These are phyloP conservation scores for Colletotrichum tamarilloi DNA, from an alignment of 2,329 filamentous ascomycete genomes.

Conservation along the genomic window DNA sequence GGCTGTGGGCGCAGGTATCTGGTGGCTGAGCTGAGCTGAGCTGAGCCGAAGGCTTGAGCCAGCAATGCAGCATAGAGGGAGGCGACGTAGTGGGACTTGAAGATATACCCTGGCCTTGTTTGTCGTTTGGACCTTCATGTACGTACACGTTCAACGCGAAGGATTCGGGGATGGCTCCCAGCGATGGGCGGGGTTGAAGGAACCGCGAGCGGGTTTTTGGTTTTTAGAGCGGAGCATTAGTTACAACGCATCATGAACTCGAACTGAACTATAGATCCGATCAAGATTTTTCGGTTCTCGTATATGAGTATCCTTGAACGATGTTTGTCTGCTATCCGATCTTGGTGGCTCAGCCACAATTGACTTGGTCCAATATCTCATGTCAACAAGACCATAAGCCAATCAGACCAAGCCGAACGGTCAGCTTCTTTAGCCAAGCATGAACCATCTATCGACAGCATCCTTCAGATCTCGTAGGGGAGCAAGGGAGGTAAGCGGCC, in stretches of 20 bases:
- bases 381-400: too few species aligned
- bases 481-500: too few species aligned
- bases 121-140: background rate
- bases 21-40: constrained; percentile 52
- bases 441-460: too few species aligned
- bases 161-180: background rate
- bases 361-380: background rate
- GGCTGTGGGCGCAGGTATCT: constrained; percentile 54
- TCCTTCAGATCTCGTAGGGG: too few species aligned
- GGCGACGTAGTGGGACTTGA: background rate
- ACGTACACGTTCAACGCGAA: background rate
- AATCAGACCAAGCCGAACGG: too few species aligned
- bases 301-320: background rate
- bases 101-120: background rate
- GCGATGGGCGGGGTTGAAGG: background rate
- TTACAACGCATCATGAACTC: background rate
- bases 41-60: background rate
- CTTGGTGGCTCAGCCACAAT: background rate
- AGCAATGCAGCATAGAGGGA: background rate
- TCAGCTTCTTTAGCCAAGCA: too few species aligned
- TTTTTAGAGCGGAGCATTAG: constrained; percentile 9
- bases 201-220: background rate
- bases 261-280: background rate
- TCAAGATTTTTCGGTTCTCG: background rate
- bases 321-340: background rate